Conservation (phyloP, 805 yeast genomes). For the Saturnispora zaruensis region DNA sequence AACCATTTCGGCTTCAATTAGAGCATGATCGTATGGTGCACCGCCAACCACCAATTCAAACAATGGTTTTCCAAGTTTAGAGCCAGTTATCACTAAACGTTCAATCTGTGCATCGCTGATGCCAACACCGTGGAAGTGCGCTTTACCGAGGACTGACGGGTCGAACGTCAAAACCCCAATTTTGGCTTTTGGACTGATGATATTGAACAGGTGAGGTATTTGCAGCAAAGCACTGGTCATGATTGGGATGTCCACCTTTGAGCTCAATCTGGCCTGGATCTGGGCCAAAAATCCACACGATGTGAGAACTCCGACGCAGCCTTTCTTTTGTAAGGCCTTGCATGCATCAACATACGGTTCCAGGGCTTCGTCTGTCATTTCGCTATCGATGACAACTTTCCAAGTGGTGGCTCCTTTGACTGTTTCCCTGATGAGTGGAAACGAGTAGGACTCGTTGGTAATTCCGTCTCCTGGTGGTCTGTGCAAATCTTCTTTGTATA, state of each 20-base stretch:
- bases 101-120: constrained; percentile 19
- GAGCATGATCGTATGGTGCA: constrained; percentile 21
- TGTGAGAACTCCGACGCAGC: constrained; percentile 29
- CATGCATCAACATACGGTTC: constrained; percentile 25
- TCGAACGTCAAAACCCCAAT: constrained; percentile 29
- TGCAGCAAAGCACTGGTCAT: constrained; percentile 28
- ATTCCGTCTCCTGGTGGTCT: constrained; percentile 29
- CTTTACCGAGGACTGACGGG: constrained; percentile 17
- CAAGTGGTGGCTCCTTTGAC: constrained; percentile 22
- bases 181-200: constrained; percentile 18
- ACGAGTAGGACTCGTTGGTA: constrained; percentile 19
- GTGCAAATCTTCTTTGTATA: constrained; percentile 28
- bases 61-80: constrained; percentile 19
- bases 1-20: constrained; percentile 23
- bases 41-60: constrained; percentile 23
- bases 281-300: constrained; percentile 32
- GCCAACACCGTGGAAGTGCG: constrained; percentile 27
- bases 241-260: constrained; percentile 24
- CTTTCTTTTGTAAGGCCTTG: constrained; percentile 21
- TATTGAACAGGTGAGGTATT: constrained; percentile 21
- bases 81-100: constrained; percentile 17
- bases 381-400: constrained; percentile 21
- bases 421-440: constrained; percentile 22
- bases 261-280: constrained; percentile 21
- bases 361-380: constrained; percentile 22